Evolutionary conservation across 768 basidiomycete species (phyloP), one percentile per base, ranked within the genome.

Genomic region (Termitomyces eurrhizus): DNA sequence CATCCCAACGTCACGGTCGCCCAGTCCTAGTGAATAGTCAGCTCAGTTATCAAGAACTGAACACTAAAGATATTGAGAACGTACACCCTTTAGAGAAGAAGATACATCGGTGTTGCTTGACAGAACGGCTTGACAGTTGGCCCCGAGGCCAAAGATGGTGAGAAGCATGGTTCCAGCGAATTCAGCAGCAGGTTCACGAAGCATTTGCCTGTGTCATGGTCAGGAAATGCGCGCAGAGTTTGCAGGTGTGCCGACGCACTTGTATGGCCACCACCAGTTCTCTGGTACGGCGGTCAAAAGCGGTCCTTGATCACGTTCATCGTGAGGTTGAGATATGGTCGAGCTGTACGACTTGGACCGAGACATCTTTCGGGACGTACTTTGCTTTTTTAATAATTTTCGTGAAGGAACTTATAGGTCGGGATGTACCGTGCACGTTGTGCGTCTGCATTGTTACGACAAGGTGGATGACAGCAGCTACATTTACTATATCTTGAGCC

Each of bases 81-180:
- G 61, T 64, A 84, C 85, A 57, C 84, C 85, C 68, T 77, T 80
- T 2, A 71, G 70, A 35, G 69, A 67, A 2, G 81, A 59, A 14
- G 82, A 62, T 37, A 84, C 80, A 8, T 61, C 66, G 0, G 75
- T 12, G 60, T 70, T 77, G 14, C 67, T 66, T 2, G 81, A 81
- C n/a, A 85, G 72, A 21, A 77, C 75, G 26, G 75, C 76, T 67
- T 85, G 83, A 65, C 81, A 83, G 52, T 77, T 70, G 35, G 74
- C 77, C 51, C 80, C 83, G 42, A 70, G 73, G 12, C 84, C 83
- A 57, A 85, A 79, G 57, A 83, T 77, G 60, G 81, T 69, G 8
- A 84, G 73, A 36, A 84, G 73, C 79, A 81, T 78, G 9, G 78
- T 77, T 41, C 84, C 83, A 52, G 81, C 64, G 65, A 84, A 85